A percentile compares a stretch with the other conserved stretches of the same genome.
Conservation (phyloP, 2,329 filamentous ascomycete genomes). For the Tolypocladium inflatum region DNA sequence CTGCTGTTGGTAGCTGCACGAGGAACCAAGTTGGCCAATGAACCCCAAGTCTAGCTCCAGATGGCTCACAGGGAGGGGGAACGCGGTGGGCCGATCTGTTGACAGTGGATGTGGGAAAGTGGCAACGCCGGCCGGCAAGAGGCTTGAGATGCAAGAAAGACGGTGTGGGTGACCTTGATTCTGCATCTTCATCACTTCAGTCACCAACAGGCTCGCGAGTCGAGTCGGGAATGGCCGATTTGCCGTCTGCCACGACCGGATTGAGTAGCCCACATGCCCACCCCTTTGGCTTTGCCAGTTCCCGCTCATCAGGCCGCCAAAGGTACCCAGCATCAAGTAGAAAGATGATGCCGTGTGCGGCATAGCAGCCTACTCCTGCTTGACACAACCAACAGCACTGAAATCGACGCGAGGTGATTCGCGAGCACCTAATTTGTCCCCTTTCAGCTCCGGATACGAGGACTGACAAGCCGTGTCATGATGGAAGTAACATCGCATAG, state of each 20-base stretch:
- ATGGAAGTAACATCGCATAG: not conserved
- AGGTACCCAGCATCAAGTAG: not conserved
- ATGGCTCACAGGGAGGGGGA: not conserved
- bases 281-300: not conserved
- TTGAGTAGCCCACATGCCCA: not conserved
- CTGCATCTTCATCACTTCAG: not conserved
- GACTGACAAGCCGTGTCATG: not conserved
- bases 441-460: not conserved
- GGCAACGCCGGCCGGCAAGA: not conserved
- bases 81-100: not conserved
- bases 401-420: not conserved
- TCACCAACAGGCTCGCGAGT: not conserved
- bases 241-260: not conserved
- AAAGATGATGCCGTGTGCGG: not conserved
- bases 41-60: not conserved
- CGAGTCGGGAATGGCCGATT: not conserved
- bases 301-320: not conserved
- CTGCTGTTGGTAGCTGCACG: not conserved
- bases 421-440: not conserved
- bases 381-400: not conserved
- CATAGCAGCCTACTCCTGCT: not conserved
- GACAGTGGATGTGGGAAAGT: not conserved
- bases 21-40: not conserved
- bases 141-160: not conserved
- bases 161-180: not conserved